phyloP scores from a whole-genome alignment of 768 basidiomycete species.

The Suillus subalutaceus region DNA sequence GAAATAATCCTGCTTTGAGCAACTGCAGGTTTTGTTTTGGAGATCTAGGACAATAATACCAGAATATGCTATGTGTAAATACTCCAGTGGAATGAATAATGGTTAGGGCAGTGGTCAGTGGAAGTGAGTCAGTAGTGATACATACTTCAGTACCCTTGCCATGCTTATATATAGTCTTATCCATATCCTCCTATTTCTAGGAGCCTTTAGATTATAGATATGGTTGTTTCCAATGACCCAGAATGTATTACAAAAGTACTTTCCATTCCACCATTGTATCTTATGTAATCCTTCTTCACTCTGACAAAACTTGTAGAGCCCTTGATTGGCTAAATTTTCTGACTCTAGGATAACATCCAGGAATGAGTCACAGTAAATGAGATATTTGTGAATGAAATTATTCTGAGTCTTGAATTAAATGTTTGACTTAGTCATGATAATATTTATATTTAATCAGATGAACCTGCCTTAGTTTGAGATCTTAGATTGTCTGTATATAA shows the following conservation, averaged over 20 bases:
- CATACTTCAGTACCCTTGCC: not conserved
- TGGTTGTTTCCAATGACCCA: slow-evolving; percentile 23
- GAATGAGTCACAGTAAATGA: not conserved
- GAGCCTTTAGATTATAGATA: slow-evolving; percentile 16
- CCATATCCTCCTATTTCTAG: not conserved
- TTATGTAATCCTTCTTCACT: slow-evolving; percentile 10
- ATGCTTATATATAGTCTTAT: not conserved
- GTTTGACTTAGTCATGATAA: not conserved
- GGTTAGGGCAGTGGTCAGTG: not conserved
- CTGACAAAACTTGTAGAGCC: not conserved
- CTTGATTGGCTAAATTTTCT: not conserved
- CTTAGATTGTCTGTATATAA: not conserved
- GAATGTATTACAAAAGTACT: slow-evolving; percentile 22
- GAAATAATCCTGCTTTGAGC: not conserved
- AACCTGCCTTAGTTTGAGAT: slow-evolving; percentile 1
- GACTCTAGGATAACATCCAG: slow-evolving; percentile 4
- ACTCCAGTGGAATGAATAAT: slow-evolving; percentile 9
- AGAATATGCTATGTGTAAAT: slow-evolving; percentile 11
- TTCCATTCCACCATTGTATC: slow-evolving; percentile 24
- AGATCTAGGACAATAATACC: slow-evolving; percentile 6
- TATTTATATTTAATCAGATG: not conserved
- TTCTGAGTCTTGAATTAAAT: slow-evolving; percentile 10
- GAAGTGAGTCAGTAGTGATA: not conserved
- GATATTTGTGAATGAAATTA: slow-evolving; percentile 8
- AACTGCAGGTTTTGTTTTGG: not conserved